phyloP scores from a whole-genome alignment of 2,329 filamentous ascomycete species.

The Trichoderma sp. region DNA sequence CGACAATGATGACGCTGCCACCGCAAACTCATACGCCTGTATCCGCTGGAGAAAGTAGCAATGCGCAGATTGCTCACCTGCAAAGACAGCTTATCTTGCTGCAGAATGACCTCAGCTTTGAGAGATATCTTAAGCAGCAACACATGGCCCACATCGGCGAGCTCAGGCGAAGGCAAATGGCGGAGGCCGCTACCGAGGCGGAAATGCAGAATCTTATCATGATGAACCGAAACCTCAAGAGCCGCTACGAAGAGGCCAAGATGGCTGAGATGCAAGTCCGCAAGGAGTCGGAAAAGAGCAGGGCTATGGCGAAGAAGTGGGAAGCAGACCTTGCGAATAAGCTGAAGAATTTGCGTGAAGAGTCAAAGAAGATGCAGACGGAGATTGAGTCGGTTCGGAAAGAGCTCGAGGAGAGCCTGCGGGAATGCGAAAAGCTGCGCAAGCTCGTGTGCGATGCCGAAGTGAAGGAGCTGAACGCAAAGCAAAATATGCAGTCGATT shows the following conservation, averaged over 20 bases:
- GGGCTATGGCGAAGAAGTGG: slow-evolving; percentile 73
- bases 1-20: slow-evolving; percentile 28
- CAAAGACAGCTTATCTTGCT: slow-evolving; percentile 73
- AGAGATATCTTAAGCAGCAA: slow-evolving; percentile 79
- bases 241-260: slow-evolving; percentile 70
- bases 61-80: slow-evolving; percentile 51
- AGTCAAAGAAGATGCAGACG: slow-evolving; percentile 61
- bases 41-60: slow-evolving; percentile 34
- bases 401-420: slow-evolving; percentile 55
- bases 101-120: slow-evolving; percentile 78
- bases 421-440: slow-evolving; percentile 63
- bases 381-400: slow-evolving; percentile 56
- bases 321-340: slow-evolving; percentile 68
- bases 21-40: slow-evolving; percentile 29
- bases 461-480: slow-evolving; percentile 61
- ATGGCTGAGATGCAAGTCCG: slow-evolving; percentile 66
- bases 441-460: slow-evolving; percentile 66
- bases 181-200: slow-evolving; percentile 74
- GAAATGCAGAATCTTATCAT: slow-evolving; percentile 80
- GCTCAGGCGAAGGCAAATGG: slow-evolving; percentile 69
- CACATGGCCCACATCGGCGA: slow-evolving; percentile 80
- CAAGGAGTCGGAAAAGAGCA: slow-evolving; percentile 69
- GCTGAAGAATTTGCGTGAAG: slow-evolving; percentile 63
- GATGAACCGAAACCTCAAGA: slow-evolving; percentile 69
- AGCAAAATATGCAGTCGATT: slow-evolving; percentile 62